Evolutionary conservation across 371 early-diverging fungal genomes (phyloP).

Genomic region (Mucor plumbeus): DNA sequence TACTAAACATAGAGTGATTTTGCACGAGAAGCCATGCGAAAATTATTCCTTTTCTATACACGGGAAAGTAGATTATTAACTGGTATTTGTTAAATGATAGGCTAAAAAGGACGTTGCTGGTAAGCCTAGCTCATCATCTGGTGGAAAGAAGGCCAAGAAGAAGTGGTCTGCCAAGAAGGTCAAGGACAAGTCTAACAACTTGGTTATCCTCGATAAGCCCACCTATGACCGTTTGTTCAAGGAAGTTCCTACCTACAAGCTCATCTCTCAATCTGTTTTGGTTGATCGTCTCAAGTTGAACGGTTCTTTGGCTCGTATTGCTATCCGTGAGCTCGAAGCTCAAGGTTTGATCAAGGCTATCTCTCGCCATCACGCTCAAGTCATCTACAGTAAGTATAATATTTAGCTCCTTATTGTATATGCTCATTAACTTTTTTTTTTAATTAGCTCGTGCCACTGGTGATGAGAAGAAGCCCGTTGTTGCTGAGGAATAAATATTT

Average conservation of each 20-base stretch:
- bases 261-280: conserved; percentile 96
- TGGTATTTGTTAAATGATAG: conserved; percentile 26
- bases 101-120: conserved; percentile 74
- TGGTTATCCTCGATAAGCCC: conserved; percentile 89
- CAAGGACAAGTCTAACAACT: conserved; percentile 97
- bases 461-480: conserved; percentile 44
- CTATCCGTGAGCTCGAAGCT: conserved; percentile 89
- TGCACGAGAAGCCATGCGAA: neutral
- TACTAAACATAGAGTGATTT: too few relatives aligned
- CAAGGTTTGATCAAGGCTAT: conserved; percentile 93
- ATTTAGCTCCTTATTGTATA: too few relatives aligned
- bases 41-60: neutral
- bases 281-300: conserved; percentile 97
- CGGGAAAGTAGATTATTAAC: neutral
- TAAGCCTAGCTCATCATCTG: conserved; percentile 72
- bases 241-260: conserved; percentile 99
- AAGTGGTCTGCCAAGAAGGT: conserved; percentile 97
- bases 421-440: neutral
- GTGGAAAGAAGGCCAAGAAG: conserved; percentile 93
- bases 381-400: conserved; percentile 84
- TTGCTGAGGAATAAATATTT: conserved; percentile 28
- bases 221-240: conserved; percentile 94
- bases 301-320: conserved; percentile 95
- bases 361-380: conserved; percentile 88
- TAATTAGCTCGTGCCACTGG: conserved; percentile 49